Percentiles rank a stretch among this genome's conserved stretches.
Conservation (phyloP, 169 alveolate genomes). For the Plasmodium billcollinsi region DNA sequence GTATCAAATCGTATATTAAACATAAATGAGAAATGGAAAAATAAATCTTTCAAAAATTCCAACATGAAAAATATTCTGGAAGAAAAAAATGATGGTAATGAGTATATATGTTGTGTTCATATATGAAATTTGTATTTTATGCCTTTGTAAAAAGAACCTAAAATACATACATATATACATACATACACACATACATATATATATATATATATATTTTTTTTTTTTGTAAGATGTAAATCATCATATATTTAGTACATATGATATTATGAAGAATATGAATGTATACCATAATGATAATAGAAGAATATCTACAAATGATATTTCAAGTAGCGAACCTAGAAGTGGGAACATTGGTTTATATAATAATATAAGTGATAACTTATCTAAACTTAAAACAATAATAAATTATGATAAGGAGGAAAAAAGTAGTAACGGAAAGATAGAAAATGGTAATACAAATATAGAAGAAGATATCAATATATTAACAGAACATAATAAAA, state of each 20-base stretch:
- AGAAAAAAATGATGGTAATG: slow-evolving; percentile 24
- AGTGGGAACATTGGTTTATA: slow-evolving; percentile 19
- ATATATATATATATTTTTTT: not conserved
- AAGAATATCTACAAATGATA: not conserved
- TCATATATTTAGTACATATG: not conserved
- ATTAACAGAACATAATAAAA: not conserved
- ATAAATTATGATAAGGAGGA: slow-evolving; percentile 36
- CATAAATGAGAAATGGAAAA: slow-evolving; percentile 13
- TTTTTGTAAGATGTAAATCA: not conserved
- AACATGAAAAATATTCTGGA: not conserved
- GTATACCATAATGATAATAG: not conserved
- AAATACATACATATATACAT: not conserved
- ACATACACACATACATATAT: too few relatives aligned
- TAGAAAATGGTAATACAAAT: not conserved
- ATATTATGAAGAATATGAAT: not conserved
- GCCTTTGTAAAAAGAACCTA: not conserved
- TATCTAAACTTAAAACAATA: slow-evolving; percentile 65
- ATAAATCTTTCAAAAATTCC: slow-evolving; percentile 5
- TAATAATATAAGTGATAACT: slow-evolving; percentile 49
- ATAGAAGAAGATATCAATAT: not conserved
- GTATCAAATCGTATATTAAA: not conserved
- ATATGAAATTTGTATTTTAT: not conserved
- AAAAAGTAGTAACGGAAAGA: slow-evolving; percentile 1
- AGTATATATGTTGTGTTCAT: not conserved
- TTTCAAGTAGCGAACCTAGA: slow-evolving; percentile 8